Conservation (phyloP, 2,329 filamentous ascomycete species). For the Seiridium unicorne region DNA sequence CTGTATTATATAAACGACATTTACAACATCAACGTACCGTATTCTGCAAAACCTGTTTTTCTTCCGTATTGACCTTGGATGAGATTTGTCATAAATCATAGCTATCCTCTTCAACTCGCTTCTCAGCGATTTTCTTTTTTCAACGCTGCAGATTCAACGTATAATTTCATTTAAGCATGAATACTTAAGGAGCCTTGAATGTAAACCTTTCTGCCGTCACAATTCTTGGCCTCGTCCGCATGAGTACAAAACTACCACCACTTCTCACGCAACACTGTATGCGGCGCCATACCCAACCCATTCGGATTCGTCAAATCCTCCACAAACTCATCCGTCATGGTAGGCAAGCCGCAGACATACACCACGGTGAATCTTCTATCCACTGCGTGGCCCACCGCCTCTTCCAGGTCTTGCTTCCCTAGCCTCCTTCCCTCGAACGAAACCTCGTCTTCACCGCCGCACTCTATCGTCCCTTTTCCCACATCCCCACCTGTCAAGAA, state of each 20-base stretch:
- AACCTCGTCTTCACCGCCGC: conserved; percentile 20
- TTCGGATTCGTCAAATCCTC: conserved; percentile 36
- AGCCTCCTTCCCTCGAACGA: conserved; percentile 39
- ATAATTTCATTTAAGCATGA: too few relatives aligned
- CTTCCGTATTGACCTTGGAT: too few relatives aligned
- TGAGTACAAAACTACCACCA: conserved; percentile 51
- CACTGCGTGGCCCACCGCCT: conserved; percentile 32
- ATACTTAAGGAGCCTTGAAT: too few relatives aligned
- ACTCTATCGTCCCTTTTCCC: conserved; percentile 17
- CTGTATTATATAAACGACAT: too few relatives aligned
- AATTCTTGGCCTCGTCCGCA: background rate
- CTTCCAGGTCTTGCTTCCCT: conserved; percentile 36
- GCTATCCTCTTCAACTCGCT: too few relatives aligned
- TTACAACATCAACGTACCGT: too few relatives aligned
- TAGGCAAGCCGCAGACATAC: conserved; percentile 67
- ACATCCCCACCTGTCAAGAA: conserved; percentile 40
- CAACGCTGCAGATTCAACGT: too few relatives aligned
- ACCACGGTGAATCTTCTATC: conserved; percentile 45
- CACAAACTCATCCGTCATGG: conserved; percentile 68
- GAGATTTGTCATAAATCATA: too few relatives aligned
- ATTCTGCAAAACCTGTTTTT: too few relatives aligned
- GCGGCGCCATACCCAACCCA: conserved; percentile 36
- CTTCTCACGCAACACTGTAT: conserved; percentile 57
- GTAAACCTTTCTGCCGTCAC: background rate
- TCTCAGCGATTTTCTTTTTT: too few relatives aligned